Base-by-base conservation (phyloP, 2,329 filamentous ascomycete genomes). In the Teratosphaeriaceae sp. region DNA sequence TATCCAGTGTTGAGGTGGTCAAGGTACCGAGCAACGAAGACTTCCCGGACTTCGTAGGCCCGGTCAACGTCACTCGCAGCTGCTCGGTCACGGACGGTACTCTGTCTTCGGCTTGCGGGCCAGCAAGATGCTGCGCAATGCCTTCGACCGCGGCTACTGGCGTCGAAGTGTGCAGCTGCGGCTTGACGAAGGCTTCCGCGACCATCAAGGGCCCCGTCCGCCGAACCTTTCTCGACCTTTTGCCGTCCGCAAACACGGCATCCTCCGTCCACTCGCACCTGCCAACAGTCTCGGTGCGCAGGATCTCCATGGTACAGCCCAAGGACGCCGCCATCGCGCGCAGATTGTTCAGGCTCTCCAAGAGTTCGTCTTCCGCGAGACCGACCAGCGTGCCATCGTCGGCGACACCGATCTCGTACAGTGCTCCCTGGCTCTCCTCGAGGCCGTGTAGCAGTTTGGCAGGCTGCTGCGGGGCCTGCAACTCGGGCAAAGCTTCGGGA, bases 351-450 rank as follows among this genome's bases (percentile, higher is more conserved):
- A 97, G 73, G 61, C 88, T 96, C 65, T 97, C 90, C 48, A 90
- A 79, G 74, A 98, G 79, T 65, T 98, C 92, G 59, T 96, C 88
- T 51, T 85, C 80, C 2, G 87, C 85, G 36, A 98, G 71, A 0
- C 92, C 92, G 31, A 95, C 79, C 45, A 98, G 80, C 0, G 84
- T 88, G 6, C 92, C 92, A 67, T 97, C 88, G 62, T 98, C 92
- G 21, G 89, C 85, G 8, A 98, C 88, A 0, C 92, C 92, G 62
- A 98, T 94, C 64, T 98, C 90, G 56, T 98, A 98, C 38, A 97
- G 66, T 1, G 92, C 92, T 4, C 92, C 92, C 52, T 86, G 84
- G 13, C 88, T 96, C 61, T 95, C 89, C 61, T 97, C 90, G 6
- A 98, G 70, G 0, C 90, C 88, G 2, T 89, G 76, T 12, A 80